Conservation (phyloP, 208 protist species). For the Wallacemonas sp. region DNA sequence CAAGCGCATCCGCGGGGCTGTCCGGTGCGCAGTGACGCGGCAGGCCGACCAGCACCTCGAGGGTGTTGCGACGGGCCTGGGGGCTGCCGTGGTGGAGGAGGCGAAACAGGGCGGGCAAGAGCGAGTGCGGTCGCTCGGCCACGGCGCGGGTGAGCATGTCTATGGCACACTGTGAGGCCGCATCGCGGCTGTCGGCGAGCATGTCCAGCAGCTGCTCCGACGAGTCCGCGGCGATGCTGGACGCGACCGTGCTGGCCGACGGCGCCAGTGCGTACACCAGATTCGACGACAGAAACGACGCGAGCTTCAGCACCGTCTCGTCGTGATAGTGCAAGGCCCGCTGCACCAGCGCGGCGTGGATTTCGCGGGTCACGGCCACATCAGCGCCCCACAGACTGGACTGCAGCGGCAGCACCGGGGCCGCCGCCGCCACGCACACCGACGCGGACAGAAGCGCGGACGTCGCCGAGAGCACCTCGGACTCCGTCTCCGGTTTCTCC, state of each 20-base stretch:
- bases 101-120: conserved; percentile 79
- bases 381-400: conserved; percentile 55
- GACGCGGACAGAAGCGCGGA: conserved; percentile 50
- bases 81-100: conserved; percentile 58
- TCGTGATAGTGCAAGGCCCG: conserved; percentile 57
- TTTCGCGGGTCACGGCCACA: conserved; percentile 50
- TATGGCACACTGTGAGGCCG: conserved; percentile 63
- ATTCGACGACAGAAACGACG: conserved; percentile 55
- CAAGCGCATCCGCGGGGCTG: neutral
- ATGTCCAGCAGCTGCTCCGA: conserved; percentile 81
- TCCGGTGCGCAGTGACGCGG: conserved; percentile 25
- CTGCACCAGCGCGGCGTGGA: conserved; percentile 75
- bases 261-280: conserved; percentile 44
- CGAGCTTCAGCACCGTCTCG: conserved; percentile 55
- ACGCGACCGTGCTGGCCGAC: neutral
- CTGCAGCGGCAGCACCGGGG: conserved; percentile 51
- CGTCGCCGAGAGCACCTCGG: conserved; percentile 42
- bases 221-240: conserved; percentile 43
- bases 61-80: conserved; percentile 56
- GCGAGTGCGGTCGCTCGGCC: conserved; percentile 53
- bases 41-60: conserved; percentile 73
- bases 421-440: conserved; percentile 39
- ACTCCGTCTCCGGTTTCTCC: conserved; percentile 19
- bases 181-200: conserved; percentile 62
- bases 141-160: conserved; percentile 66